A percentile compares a stretch with the other conserved stretches of the same genome.
These are phyloP conservation scores for Fusarium proliferatum DNA, from an alignment of 2,329 filamentous ascomycete species.

Conservation along the genomic window DNA sequence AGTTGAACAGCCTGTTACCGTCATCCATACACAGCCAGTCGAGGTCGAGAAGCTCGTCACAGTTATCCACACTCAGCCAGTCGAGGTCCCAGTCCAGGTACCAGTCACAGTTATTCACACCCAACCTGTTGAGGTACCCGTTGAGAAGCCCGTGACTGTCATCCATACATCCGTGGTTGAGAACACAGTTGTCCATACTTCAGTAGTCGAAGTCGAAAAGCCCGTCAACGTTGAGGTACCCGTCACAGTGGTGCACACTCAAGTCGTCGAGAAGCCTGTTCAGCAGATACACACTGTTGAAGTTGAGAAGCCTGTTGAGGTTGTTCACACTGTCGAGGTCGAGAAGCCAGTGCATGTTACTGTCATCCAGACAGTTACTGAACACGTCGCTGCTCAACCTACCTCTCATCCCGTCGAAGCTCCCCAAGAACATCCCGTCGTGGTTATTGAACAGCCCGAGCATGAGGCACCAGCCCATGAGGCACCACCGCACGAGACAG, in stretches of 20 bases:
- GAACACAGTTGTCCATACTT: constrained; percentile 16
- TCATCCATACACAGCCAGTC: constrained; percentile 16
- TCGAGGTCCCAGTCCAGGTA: not conserved
- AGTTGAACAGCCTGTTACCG: constrained; percentile 3
- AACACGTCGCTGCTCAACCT: not conserved
- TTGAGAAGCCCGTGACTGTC: constrained; percentile 13
- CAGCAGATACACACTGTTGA: constrained; percentile 14
- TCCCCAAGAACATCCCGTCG: not conserved
- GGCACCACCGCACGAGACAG: not conserved
- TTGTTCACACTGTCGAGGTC: constrained; percentile 16
- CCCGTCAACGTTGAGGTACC: constrained; percentile 16
- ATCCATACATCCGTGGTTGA: constrained; percentile 23
- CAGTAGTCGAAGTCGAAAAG: constrained; percentile 11
- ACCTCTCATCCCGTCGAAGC: not conserved
- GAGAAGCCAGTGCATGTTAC: constrained; percentile 25
- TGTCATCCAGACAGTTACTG: constrained; percentile 11
- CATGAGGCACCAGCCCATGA: not conserved
- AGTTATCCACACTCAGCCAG: constrained; percentile 3
- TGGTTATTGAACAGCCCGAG: not conserved
- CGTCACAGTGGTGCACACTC: constrained; percentile 4
- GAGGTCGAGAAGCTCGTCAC: constrained; percentile 6
- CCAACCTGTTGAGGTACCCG: not conserved
- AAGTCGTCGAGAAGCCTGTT: not conserved
- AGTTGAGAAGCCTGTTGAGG: constrained; percentile 15
- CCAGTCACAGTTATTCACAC: constrained; percentile 20